phyloP scores from a whole-genome alignment of 1,139 yeast species.

The Suhomyces guaymorum region DNA sequence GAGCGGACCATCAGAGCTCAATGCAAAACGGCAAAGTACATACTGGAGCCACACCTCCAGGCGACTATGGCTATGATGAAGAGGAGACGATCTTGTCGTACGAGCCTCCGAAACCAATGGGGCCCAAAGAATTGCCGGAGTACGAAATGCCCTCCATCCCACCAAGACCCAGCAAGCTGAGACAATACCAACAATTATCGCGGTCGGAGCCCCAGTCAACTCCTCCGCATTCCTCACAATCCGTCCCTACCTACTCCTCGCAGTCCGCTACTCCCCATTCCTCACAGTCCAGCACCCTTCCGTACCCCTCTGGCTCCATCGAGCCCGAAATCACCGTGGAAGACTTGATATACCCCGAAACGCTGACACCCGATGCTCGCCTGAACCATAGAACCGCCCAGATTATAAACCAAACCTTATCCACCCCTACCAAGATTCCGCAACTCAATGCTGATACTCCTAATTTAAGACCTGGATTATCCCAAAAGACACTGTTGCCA shows the following conservation, averaged over 20 bases:
- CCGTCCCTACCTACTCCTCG: no score
- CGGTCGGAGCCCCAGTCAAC: no score
- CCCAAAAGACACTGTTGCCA: slow-evolving; percentile 11
- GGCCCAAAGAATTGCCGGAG: slow-evolving; percentile 43
- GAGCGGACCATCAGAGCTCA: neutral
- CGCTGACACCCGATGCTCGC: neutral
- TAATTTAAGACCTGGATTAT: slow-evolving; percentile 4
- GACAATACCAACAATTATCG: slow-evolving; percentile 18
- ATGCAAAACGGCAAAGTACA: slow-evolving; percentile 1
- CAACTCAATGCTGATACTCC: slow-evolving; percentile 5
- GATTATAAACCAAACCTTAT: slow-evolving; percentile 12
- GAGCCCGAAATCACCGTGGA: slow-evolving; percentile 1
- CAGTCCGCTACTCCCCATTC: no score
- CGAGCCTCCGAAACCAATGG: slow-evolving; percentile 43
- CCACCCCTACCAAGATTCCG: slow-evolving; percentile 11
- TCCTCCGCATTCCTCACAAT: no score
- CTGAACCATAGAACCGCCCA: slow-evolving; percentile 7
- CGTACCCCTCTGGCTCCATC: slow-evolving; percentile 12
- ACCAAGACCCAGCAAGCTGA: slow-evolving; percentile 5
- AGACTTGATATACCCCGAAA: slow-evolving; percentile 4
- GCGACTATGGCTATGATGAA: neutral
- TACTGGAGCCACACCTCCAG: slow-evolving; percentile 1
- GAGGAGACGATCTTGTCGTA: slow-evolving; percentile 16
- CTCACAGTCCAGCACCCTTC: slow-evolving; percentile 13
- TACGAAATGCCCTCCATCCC: slow-evolving; percentile 20